Conservation (phyloP, 192 early-diverging fungal genomes). For the Podila horticola region DNA sequence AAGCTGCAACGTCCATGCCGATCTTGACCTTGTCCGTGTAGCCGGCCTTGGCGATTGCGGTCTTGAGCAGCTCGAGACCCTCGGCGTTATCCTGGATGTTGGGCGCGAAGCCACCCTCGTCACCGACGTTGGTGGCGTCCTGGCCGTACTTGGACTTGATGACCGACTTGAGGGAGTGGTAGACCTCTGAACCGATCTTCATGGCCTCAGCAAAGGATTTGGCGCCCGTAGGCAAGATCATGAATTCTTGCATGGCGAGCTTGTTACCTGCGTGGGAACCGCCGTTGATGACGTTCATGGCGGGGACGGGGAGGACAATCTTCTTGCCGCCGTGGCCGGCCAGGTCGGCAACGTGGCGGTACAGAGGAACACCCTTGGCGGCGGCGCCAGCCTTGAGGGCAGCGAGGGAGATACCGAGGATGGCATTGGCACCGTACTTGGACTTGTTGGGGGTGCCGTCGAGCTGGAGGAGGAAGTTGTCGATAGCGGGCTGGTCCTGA, state of each 20-base stretch:
- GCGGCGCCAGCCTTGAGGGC: constrained; percentile 95
- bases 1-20: constrained; percentile 98
- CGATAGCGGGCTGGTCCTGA: constrained; percentile 87
- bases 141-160: constrained; percentile 99
- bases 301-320: constrained; percentile 94
- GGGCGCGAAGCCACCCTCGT: constrained; percentile 99
- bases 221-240: constrained; percentile 98
- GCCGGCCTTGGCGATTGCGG: constrained; percentile 93
- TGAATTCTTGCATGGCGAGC: constrained; percentile 99
- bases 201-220: constrained; percentile 94
- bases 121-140: constrained; percentile 99
- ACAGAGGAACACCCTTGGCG: constrained; percentile 93
- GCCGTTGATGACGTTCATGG: constrained; percentile 99
- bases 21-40: constrained; percentile 97
- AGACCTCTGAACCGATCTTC: constrained; percentile 97
- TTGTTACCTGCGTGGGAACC: constrained; percentile 99
- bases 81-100: constrained; percentile 98
- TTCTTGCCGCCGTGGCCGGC: constrained; percentile 79
- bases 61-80: constrained; percentile 91
- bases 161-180: constrained; percentile 93
- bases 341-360: constrained; percentile 93
- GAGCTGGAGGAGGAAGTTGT: constrained; percentile 90
- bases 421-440: constrained; percentile 97
- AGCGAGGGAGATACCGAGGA: constrained; percentile 97
- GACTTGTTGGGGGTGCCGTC: constrained; percentile 97